These are phyloP conservation scores for Mucor sp. DNA, from an alignment of 371 early-diverging fungal species.

Conservation along the genomic window DNA sequence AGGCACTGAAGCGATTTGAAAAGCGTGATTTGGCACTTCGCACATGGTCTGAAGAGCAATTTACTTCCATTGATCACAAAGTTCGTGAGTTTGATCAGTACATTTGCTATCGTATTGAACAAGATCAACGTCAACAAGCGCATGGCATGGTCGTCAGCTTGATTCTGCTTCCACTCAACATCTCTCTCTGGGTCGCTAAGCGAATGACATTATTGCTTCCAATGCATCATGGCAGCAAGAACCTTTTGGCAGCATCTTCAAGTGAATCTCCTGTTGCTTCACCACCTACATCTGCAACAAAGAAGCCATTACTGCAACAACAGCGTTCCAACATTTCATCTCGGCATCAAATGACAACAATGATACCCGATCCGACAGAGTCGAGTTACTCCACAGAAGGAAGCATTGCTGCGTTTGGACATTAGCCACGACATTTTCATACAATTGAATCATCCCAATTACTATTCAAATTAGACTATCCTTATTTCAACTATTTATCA, in stretches of 20 bases:
- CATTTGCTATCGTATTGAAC: conserved; percentile 52
- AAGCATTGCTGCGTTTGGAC: conserved; percentile 21
- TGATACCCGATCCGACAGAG: conserved; percentile 11
- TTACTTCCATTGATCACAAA: conserved; percentile 49
- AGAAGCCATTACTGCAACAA: conserved; percentile 1
- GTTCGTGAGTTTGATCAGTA: conserved; percentile 54
- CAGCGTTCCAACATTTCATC: background rate
- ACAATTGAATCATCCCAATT: background rate
- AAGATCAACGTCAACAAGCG: conserved; percentile 39
- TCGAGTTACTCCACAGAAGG: conserved; percentile 17
- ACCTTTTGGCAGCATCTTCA: background rate
- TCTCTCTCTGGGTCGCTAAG: conserved; percentile 41
- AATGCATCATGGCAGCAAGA: background rate
- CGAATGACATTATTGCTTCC: conserved; percentile 30
- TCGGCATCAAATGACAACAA: conserved; percentile 6
- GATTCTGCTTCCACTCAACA: conserved; percentile 43
- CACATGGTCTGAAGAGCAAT: conserved; percentile 58
- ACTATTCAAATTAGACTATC: background rate
- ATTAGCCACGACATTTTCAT: background rate
- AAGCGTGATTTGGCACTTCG: conserved; percentile 50
- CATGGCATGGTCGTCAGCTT: conserved; percentile 36
- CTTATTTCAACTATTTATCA: background rate
- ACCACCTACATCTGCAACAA: background rate
- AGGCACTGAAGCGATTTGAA: conserved; percentile 54
- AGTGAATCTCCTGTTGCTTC: background rate